Percentiles rank a stretch among this genome's conserved stretches.
Conservation (phyloP, 768 basidiomycete species). For the Mrakia gelida region DNA sequence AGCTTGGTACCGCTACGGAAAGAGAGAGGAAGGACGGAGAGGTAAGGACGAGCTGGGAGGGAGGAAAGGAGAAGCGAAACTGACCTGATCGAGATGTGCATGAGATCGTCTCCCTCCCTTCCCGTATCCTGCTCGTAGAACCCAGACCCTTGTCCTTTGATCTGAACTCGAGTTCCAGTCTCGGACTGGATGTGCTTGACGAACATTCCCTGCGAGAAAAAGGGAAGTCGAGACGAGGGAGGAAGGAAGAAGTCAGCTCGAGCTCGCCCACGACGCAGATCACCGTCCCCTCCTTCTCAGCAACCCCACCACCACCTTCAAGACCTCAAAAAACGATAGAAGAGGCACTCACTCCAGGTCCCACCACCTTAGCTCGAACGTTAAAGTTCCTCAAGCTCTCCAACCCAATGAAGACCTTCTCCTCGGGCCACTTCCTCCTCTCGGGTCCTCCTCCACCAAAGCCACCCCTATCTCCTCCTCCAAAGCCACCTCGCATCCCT, state of each 20-base stretch:
- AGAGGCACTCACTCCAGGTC: constrained; percentile 65
- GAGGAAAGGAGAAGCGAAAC: constrained; percentile 40
- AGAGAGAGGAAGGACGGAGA: not conserved
- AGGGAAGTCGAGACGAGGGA: not conserved
- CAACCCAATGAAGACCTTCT: constrained; percentile 81
- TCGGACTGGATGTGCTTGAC: constrained; percentile 98
- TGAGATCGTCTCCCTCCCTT: constrained; percentile 77
- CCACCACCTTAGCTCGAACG: constrained; percentile 94
- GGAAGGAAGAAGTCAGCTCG: constrained; percentile 8
- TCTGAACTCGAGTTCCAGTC: constrained; percentile 92
- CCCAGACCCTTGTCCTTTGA: constrained; percentile 90
- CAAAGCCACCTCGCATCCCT: constrained; percentile 22
- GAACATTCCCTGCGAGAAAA: constrained; percentile 69
- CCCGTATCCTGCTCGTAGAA: constrained; percentile 91
- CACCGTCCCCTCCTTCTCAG: not conserved
- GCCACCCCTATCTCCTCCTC: constrained; percentile 34
- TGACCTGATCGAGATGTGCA: constrained; percentile 88
- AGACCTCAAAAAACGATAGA: not conserved
- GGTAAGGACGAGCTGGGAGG: not conserved
- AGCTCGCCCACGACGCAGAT: not conserved
- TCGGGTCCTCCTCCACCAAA: constrained; percentile 32
- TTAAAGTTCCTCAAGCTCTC: constrained; percentile 95
- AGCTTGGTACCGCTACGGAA: not conserved
- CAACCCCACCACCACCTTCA: not conserved
- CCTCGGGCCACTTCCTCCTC: constrained; percentile 90